Evolutionary conservation across 768 basidiomycete genomes (phyloP), one percentile per base, ranked within the genome.

Genomic region (Suillus subluteus): DNA sequence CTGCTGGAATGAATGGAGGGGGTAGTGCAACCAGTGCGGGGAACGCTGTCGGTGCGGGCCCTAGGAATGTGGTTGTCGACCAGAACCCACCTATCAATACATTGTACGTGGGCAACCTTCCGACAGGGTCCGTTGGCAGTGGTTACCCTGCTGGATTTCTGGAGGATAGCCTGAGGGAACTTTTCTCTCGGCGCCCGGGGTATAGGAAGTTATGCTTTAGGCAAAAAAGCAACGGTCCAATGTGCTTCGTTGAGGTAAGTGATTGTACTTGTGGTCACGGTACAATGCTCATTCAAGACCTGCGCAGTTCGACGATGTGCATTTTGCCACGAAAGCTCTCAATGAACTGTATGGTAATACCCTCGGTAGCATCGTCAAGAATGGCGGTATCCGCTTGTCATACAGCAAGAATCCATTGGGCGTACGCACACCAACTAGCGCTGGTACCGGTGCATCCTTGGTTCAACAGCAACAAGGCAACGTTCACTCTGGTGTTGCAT

Each of bases 391-490:
- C 67, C 90, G 98, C 48, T 80, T 99, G 64, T 98, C 96, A 8
- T 99, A 97, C 79, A 97, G 95, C 80, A 98, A 98, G 86, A 98
- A 99, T 76, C 96, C 96, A 8, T 85, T 99, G n/a, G 96, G 96
- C 56, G 91, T 94, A 62, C 90, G 92, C 58, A 92, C 91, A 9
- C 90, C 92, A 13, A 91, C 89, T 16, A 89, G 87, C 71, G 83
- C 84, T 38, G 67, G 72, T 32, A 63, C 69, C 18, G 72, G 71
- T 18, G 56, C 76, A 46, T 68, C 71, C 32, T 71, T 68, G 50
- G 62, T 65, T 30, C 76, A 79, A 62, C 76, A 73, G n/a, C 69
- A 70, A 58, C 75, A 76, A 41, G 62, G 58, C 48, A 67, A 30
- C 37, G 30, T 58, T 58, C 76, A 74, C n/a, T 66, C 70, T 4